A percentile compares a stretch with the other conserved stretches of the same genome.
Evolutionary conservation across 2,329 filamentous ascomycete genomes (phyloP).

Genomic region (Tolypocladium endophyticum): DNA sequence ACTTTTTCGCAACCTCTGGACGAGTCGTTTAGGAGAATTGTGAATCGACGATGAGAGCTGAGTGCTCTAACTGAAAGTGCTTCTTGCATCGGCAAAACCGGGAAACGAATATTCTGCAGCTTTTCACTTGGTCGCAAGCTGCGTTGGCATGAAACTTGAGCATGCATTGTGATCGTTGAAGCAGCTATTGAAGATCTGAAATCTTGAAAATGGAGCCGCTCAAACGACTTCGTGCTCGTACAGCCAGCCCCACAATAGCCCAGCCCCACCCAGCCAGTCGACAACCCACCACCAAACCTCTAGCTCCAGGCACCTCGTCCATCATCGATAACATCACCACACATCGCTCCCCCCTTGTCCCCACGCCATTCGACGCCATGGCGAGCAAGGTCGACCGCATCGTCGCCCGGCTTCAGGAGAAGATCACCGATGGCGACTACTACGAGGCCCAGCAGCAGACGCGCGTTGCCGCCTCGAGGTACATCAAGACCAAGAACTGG

Average conservation of each 20-base stretch:
- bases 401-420: conserved; percentile 63
- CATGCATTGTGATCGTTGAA: not conserved
- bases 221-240: not conserved
- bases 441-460: conserved; percentile 99
- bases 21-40: not conserved
- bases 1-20: not conserved
- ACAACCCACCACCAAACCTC: not conserved
- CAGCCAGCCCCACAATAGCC: not conserved
- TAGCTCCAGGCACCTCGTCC: not conserved
- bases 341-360: not conserved
- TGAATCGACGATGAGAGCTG: no score
- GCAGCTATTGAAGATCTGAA: not conserved
- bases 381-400: conserved; percentile 35
- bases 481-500: conserved; percentile 83
- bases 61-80: not conserved
- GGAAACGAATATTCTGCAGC: not conserved
- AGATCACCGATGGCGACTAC: conserved; percentile 83
- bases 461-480: conserved; percentile 85
- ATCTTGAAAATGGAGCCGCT: not conserved
- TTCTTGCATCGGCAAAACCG: not conserved
- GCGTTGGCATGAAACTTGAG: not conserved
- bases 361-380: conserved; percentile 13
- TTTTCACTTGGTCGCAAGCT: not conserved
- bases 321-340: not conserved
- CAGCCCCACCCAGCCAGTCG: not conserved